Percentiles rank a stretch among this genome's conserved stretches.
Conservation (phyloP, 805 yeast species). For the Saccharomycopsis javanensis region DNA sequence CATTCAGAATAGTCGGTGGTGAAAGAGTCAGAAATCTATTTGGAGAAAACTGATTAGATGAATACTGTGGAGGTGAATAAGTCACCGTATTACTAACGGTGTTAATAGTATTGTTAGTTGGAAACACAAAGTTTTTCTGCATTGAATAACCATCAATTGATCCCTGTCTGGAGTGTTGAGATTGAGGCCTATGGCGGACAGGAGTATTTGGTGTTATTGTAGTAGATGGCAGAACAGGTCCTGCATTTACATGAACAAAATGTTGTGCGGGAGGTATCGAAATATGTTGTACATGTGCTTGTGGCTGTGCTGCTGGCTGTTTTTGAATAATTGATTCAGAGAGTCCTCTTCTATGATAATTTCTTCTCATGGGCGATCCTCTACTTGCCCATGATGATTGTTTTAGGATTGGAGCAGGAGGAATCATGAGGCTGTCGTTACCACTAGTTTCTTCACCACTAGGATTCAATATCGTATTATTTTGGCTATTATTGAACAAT, state of each 20-base stretch:
- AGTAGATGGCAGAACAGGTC: background rate
- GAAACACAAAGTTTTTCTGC: slow-evolving; percentile 5
- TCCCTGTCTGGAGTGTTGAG: slow-evolving; percentile 1
- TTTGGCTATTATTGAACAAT: background rate
- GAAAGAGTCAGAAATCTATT: slow-evolving; percentile 3
- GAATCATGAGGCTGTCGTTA: background rate
- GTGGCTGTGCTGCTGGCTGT: background rate
- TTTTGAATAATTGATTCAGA: background rate
- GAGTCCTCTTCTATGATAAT: background rate
- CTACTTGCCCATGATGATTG: background rate
- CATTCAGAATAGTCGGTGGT: background rate
- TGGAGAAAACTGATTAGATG: slow-evolving; percentile 5
- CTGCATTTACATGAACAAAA: background rate
- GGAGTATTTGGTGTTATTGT: background rate
- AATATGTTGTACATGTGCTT: background rate
- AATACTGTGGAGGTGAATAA: slow-evolving; percentile 10
- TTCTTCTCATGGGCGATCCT: slow-evolving; percentile 1
- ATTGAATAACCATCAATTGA: slow-evolving; percentile 3
- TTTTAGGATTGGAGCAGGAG: background rate
- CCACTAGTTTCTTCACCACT: background rate
- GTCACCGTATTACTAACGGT: slow-evolving; percentile 7
- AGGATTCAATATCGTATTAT: background rate
- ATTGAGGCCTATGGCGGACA: background rate
- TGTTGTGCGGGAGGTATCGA: background rate
- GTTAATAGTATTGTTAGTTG: background rate